A percentile compares a stretch with the other conserved stretches of the same genome.
Conservation (phyloP, 225 moss, liverwort and hornwort species). For the Thuidium tamariscinum region DNA sequence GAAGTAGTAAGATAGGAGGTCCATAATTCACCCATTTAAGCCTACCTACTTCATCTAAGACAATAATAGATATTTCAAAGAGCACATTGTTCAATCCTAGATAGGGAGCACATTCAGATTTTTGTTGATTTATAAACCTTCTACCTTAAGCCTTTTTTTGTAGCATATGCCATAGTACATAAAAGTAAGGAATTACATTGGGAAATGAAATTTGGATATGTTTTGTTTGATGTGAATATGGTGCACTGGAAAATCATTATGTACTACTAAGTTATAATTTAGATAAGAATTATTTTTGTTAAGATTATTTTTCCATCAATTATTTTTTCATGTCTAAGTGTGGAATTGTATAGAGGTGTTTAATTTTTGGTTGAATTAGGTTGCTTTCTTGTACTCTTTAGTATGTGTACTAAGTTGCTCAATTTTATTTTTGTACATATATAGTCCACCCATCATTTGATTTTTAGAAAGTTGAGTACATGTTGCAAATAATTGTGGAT, state of each 20-base stretch:
- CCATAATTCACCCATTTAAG: too few relatives aligned
- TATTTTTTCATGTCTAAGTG: too few relatives aligned
- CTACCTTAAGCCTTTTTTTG: too few relatives aligned
- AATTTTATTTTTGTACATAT: background rate
- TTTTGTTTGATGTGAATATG: background rate
- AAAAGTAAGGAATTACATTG: background rate
- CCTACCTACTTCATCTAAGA: too few relatives aligned
- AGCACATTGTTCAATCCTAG: too few relatives aligned
- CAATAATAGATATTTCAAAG: too few relatives aligned
- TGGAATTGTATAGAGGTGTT: background rate
- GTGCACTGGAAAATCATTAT: background rate
- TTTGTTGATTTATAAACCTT: too few relatives aligned
- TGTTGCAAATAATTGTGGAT: background rate
- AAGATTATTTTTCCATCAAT: background rate
- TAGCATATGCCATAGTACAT: background rate
- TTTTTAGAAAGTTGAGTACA: background rate
- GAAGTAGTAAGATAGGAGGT: too few relatives aligned
- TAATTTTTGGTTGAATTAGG: background rate
- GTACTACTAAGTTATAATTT: too few relatives aligned
- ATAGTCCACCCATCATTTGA: background rate
- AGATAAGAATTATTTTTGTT: background rate
- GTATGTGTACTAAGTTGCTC: fast-evolving
- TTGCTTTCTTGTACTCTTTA: background rate
- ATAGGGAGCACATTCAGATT: too few relatives aligned
- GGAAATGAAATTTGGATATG: background rate